Conservation (phyloP, 2,329 filamentous ascomycete species). For the Penicillium corylophilum region DNA sequence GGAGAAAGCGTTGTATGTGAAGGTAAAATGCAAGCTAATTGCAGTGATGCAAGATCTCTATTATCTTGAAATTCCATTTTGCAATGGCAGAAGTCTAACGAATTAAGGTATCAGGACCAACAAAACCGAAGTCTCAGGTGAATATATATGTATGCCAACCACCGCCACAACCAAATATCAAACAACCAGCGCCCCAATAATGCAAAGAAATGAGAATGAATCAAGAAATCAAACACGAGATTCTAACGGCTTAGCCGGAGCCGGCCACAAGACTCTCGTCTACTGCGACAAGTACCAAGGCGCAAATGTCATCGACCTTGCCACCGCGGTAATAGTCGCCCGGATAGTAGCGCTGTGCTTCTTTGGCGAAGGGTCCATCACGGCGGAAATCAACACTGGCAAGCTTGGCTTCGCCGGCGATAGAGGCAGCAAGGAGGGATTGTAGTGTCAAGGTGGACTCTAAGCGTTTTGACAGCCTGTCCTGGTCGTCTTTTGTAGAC, state of each 20-base stretch:
- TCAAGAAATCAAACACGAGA: neutral
- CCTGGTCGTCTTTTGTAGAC: neutral
- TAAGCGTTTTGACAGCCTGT: neutral
- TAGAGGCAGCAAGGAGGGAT: slow-evolving; percentile 72
- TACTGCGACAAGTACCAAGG: slow-evolving; percentile 74
- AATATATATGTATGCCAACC: slow-evolving; percentile 1
- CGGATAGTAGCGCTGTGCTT: slow-evolving; percentile 85
- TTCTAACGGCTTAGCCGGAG: neutral
- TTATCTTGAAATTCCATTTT: neutral
- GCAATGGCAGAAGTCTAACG: neutral
- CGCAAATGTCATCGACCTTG: slow-evolving; percentile 94
- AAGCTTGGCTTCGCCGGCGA: slow-evolving; percentile 78
- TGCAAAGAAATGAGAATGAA: slow-evolving; percentile 8
- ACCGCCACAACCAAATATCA: neutral
- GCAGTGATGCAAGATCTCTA: neutral
- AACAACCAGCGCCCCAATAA: slow-evolving; percentile 6
- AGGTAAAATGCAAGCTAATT: neutral
- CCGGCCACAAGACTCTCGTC: slow-evolving; percentile 47
- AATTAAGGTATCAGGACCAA: neutral
- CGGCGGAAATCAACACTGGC: slow-evolving; percentile 78
- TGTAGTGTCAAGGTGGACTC: slow-evolving; percentile 61
- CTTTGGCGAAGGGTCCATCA: slow-evolving; percentile 91
- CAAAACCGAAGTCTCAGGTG: neutral
- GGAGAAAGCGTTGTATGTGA: neutral
- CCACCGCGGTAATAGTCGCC: slow-evolving; percentile 85